phyloP scores from a whole-genome alignment of 805 yeast genomes.

The Barnettozyma botsteinii region DNA sequence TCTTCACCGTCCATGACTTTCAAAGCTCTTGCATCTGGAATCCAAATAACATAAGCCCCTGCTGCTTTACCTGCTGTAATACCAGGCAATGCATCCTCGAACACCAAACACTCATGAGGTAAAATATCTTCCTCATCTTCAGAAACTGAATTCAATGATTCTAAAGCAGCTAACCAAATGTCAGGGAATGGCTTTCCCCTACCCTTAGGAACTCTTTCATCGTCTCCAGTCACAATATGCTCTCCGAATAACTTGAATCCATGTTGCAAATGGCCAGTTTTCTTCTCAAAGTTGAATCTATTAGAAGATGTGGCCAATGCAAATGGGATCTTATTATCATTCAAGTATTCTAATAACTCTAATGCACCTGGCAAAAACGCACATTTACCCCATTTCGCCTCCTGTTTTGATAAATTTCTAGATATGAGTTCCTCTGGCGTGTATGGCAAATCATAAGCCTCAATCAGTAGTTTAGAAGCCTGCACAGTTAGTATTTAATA shows the following conservation, averaged over 20 bases:
- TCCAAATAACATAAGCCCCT: slow-evolving; percentile 87
- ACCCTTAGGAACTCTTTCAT: slow-evolving; percentile 73
- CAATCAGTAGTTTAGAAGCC: slow-evolving; percentile 60
- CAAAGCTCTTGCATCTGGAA: slow-evolving; percentile 76
- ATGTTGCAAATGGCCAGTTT: slow-evolving; percentile 64
- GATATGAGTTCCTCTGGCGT: slow-evolving; percentile 60
- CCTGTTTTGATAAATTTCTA: slow-evolving; percentile 45
- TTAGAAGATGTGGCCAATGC: slow-evolving; percentile 89
- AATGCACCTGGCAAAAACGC: slow-evolving; percentile 80
- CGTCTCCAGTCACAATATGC: slow-evolving; percentile 85
- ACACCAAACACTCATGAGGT: slow-evolving; percentile 79
- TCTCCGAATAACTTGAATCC: slow-evolving; percentile 59
- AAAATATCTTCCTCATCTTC: slow-evolving; percentile 50
- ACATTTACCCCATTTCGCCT: slow-evolving; percentile 53
- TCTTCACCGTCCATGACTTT: slow-evolving; percentile 47
- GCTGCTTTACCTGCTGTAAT: slow-evolving; percentile 79
- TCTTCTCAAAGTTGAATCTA: slow-evolving; percentile 51
- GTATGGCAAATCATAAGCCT: slow-evolving; percentile 60
- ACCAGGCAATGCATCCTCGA: slow-evolving; percentile 96
- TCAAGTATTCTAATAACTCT: slow-evolving; percentile 54
- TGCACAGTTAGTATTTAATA: not conserved
- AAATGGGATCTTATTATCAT: slow-evolving; percentile 56
- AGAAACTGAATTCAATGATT: slow-evolving; percentile 55
- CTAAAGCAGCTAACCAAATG: slow-evolving; percentile 81
- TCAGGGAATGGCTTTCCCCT: slow-evolving; percentile 93